Conservation (phyloP, 1,284 basidiomycete species). For the Meira miltonrushii region DNA sequence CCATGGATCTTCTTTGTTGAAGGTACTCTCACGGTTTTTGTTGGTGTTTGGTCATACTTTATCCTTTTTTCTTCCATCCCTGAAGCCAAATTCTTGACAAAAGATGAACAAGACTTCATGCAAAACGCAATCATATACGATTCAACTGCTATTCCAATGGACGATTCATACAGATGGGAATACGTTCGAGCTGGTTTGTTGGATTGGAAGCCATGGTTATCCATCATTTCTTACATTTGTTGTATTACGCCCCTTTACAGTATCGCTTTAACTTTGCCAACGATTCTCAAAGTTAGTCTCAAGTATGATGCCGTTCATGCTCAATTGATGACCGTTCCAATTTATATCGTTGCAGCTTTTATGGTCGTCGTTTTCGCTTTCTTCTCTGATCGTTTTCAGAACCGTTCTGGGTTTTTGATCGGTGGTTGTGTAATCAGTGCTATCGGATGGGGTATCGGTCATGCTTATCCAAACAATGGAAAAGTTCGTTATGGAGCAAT, state of each 20-base stretch:
- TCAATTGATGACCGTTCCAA: slow-evolving; percentile 55
- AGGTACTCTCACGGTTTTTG: slow-evolving; percentile 56
- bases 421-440: slow-evolving; percentile 25
- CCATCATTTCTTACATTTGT: slow-evolving; percentile 35
- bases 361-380: slow-evolving; percentile 44
- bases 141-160: slow-evolving; percentile 38
- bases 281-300: slow-evolving; percentile 37
- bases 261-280: slow-evolving; percentile 38
- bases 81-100: slow-evolving; percentile 23
- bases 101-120: slow-evolving; percentile 34
- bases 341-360: slow-evolving; percentile 54
- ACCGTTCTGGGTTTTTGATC: slow-evolving; percentile 30
- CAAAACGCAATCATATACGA: slow-evolving; percentile 30
- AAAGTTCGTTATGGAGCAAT: slow-evolving; percentile 33
- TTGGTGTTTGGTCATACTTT: slow-evolving; percentile 52
- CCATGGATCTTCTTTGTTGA: slow-evolving; percentile 56
- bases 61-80: slow-evolving; percentile 23
- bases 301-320: slow-evolving; percentile 32
- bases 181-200: slow-evolving; percentile 34
- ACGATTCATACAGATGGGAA: slow-evolving; percentile 33
- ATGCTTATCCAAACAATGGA: slow-evolving; percentile 22
- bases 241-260: slow-evolving; percentile 38
- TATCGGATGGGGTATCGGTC: slow-evolving; percentile 32
- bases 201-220: slow-evolving; percentile 34
- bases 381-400: slow-evolving; percentile 25